Evolutionary conservation across 116 monocot species (phyloP).

Genomic region (Papilionanthe hybrid): DNA sequence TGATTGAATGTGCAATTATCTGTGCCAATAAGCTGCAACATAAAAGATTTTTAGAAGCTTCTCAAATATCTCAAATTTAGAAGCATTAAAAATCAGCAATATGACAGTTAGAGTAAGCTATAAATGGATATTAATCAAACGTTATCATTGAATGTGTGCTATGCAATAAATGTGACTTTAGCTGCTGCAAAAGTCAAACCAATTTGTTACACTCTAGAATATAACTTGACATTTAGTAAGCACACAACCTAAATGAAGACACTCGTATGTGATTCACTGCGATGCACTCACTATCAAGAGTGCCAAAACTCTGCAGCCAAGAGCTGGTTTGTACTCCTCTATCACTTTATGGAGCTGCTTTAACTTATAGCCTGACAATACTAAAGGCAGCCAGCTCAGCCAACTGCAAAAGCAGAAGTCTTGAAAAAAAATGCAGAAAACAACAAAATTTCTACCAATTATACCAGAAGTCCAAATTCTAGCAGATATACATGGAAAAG

Average conservation of each 20-base stretch:
- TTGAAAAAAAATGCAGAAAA: not conserved
- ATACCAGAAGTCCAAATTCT: not conserved
- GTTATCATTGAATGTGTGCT: no score
- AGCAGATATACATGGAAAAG: no score
- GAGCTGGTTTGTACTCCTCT: constrained; percentile 61
- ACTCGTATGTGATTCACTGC: constrained; percentile 16
- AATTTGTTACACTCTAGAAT: not conserved
- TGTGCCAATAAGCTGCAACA: no score
- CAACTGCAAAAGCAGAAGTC: constrained; percentile 49
- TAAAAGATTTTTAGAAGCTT: no score
- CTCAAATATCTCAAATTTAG: no score
- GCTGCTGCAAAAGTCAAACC: not conserved
- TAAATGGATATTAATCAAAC: no score
- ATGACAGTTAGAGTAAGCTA: no score
- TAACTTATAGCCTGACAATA: constrained; percentile 72
- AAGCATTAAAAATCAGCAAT: no score
- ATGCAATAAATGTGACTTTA: no score
- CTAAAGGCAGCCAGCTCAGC: constrained; percentile 80
- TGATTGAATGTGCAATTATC: no score
- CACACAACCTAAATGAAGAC: not conserved
- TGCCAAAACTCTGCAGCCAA: constrained; percentile 49
- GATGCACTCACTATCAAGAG: constrained; percentile 62
- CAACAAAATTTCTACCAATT: not conserved
- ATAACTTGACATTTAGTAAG: not conserved
- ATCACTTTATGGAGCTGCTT: constrained; percentile 69